phyloP scores from a whole-genome alignment of 192 early-diverging fungal species.

The Linnemannia elongata region DNA sequence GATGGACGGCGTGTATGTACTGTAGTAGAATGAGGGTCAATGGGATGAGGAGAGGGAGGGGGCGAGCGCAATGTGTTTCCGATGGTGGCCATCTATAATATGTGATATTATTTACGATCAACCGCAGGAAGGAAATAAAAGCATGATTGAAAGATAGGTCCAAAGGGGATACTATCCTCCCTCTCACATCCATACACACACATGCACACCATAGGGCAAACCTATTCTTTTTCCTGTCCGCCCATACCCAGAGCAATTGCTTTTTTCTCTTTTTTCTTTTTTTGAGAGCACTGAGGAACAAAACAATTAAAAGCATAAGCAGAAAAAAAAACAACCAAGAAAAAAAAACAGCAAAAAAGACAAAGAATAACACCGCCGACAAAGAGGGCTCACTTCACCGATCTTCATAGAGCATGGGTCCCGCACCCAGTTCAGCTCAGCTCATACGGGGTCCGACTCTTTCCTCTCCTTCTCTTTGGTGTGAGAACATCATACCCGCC shows the following conservation, averaged over 20 bases:
- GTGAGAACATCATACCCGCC: conserved; percentile 4
- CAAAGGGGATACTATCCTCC: not conserved
- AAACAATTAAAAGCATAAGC: conserved; percentile 3
- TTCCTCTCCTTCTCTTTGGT: not conserved
- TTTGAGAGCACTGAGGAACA: conserved; percentile 2
- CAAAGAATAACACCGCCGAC: conserved; percentile 12
- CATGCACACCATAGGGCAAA: not conserved
- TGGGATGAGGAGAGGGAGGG: not conserved
- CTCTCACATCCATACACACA: not conserved
- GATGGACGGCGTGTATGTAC: no score
- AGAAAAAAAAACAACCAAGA: not conserved
- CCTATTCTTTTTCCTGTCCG: not conserved
- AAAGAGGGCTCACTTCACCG: conserved; percentile 6
- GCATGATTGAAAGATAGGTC: not conserved
- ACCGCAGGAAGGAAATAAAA: not conserved
- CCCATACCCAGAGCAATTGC: not conserved
- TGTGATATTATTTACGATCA: not conserved
- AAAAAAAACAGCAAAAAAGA: not conserved
- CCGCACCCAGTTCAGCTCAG: conserved; percentile 10
- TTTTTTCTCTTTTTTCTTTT: conserved; percentile 17
- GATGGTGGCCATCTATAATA: not conserved
- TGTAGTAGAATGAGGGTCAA: not conserved
- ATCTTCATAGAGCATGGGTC: conserved; percentile 12
- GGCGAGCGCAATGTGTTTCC: not conserved
- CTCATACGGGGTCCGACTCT: conserved; percentile 8